Evolutionary conservation across 2,329 filamentous ascomycete species (phyloP).

Genomic region (Fusarium pininemorale): DNA sequence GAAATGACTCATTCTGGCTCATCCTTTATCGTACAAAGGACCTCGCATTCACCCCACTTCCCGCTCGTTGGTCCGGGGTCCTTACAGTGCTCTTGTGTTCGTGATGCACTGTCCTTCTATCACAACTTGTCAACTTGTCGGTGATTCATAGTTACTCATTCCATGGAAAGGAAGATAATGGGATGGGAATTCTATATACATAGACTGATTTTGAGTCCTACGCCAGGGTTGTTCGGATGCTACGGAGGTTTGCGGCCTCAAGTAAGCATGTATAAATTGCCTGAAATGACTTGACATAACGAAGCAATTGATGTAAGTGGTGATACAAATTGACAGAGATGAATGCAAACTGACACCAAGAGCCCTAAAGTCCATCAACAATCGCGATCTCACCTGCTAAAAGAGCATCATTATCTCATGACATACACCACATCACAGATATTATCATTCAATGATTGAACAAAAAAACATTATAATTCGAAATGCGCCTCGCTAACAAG

Average conservation of each 20-base stretch:
- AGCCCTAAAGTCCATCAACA: slow-evolving; percentile 40
- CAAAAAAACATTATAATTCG: neutral
- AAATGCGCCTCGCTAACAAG: slow-evolving; percentile 19
- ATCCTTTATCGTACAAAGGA: slow-evolving; percentile 29
- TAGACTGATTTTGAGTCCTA: neutral
- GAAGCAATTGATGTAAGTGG: neutral
- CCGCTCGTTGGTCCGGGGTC: neutral
- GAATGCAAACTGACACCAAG: slow-evolving; percentile 18
- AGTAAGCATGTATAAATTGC: neutral
- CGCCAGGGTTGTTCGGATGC: neutral
- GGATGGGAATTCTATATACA: neutral
- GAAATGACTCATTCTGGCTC: slow-evolving; percentile 49
- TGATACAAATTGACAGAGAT: neutral
- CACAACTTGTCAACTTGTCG: slow-evolving; percentile 14
- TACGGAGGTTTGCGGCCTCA: neutral
- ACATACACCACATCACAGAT: neutral
- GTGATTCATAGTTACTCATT: slow-evolving; percentile 42
- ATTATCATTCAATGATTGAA: neutral
- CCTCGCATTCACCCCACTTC: slow-evolving; percentile 4
- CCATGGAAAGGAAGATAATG: neutral
- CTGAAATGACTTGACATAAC: neutral
- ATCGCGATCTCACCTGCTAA: slow-evolving; percentile 35
- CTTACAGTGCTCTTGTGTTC: slow-evolving; percentile 1
- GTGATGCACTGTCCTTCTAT: slow-evolving; percentile 19
- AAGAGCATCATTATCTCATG: slow-evolving; percentile 29